Evolutionary conservation across 371 early-diverging fungal genomes (phyloP).

Genomic region (Mortierella polycephala): DNA sequence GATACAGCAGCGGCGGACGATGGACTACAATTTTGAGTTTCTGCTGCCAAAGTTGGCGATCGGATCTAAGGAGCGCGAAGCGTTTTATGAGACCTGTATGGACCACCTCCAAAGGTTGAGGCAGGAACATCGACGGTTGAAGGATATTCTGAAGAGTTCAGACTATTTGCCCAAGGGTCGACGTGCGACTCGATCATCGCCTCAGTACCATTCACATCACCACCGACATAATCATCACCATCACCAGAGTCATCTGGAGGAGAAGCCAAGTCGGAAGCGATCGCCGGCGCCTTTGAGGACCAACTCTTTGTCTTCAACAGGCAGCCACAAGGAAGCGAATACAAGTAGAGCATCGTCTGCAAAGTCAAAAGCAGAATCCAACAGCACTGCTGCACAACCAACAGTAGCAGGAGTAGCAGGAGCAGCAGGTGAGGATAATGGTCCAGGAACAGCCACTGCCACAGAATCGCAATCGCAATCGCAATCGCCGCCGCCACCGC

Average conservation of each 20-base stretch:
- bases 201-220: constrained; percentile 26
- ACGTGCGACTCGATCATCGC: constrained; percentile 48
- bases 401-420: not conserved
- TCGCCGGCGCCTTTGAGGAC: constrained; percentile 17
- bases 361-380: not conserved
- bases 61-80: constrained; percentile 54
- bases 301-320: constrained; percentile 6
- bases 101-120: constrained; percentile 46
- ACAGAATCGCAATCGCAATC: not conserved
- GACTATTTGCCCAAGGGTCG: constrained; percentile 37
- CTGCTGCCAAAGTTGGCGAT: constrained; percentile 46
- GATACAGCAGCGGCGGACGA: constrained; percentile 27
- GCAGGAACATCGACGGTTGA: constrained; percentile 43
- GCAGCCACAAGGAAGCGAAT: not conserved
- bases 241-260: constrained; percentile 20
- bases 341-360: not conserved
- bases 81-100: constrained; percentile 49
- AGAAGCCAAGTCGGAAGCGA: constrained; percentile 16
- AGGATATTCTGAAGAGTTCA: constrained; percentile 44
- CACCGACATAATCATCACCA: constrained; percentile 17
- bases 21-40: constrained; percentile 30
- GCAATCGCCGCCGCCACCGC: not conserved
- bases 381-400: not conserved
- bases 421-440: not conserved
- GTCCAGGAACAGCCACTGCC: too few species aligned